A percentile compares a stretch with the other conserved stretches of the same genome.
Evolutionary conservation across 352 stramenopile species (phyloP).

Genomic region (Phytophthora ohioensis): DNA sequence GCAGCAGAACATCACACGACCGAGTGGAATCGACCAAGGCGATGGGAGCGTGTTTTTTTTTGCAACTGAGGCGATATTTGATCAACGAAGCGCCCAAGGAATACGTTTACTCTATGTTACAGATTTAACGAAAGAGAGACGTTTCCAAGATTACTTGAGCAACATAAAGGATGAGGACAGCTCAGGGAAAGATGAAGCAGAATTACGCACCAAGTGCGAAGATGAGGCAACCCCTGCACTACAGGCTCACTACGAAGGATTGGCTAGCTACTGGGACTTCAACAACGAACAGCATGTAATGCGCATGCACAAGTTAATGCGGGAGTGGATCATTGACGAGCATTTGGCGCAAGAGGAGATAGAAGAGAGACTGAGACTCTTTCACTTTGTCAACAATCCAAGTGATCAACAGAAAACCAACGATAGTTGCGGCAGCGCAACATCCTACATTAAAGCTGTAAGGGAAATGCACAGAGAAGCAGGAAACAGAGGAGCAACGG

Average conservation of each 20-base stretch:
- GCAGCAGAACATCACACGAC: too few species aligned
- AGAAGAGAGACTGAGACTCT: background rate
- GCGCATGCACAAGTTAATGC: background rate
- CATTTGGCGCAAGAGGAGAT: background rate
- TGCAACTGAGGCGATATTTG: too few species aligned
- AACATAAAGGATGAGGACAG: too few species aligned
- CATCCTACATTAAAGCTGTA: background rate
- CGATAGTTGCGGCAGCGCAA: too few species aligned
- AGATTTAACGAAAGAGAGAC: too few species aligned
- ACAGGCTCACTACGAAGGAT: background rate
- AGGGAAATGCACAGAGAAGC: background rate
- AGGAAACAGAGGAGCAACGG: background rate
- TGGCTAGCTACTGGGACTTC: conserved; percentile 4
- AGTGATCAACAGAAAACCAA: too few species aligned
- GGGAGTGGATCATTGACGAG: background rate
- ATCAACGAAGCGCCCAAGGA: too few species aligned
- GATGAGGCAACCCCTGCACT: background rate
- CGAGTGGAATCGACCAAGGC: too few species aligned
- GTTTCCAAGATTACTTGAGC: too few species aligned
- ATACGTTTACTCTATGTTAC: too few species aligned
- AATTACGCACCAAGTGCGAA: background rate
- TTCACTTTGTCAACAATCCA: background rate
- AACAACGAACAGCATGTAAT: background rate
- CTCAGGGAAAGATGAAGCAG: too few species aligned
- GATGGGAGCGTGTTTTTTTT: too few species aligned